Evolutionary conservation across 345 rosid genomes (phyloP), one percentile per base, ranked within the genome.

Genomic region (Rhodomyrtus tomentosa): DNA sequence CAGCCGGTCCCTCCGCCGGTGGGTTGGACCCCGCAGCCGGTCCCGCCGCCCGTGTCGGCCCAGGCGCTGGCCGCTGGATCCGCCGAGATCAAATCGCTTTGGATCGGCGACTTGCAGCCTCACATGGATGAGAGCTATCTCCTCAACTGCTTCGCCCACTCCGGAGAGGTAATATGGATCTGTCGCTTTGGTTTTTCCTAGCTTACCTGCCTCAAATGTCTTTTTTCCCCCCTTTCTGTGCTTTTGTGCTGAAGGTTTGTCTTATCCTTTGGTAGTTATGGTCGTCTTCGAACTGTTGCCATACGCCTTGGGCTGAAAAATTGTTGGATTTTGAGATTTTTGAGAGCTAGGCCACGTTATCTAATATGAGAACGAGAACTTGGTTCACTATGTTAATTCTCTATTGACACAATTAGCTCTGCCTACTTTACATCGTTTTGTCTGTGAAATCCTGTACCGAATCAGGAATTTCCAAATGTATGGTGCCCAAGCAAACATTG

Each of bases 61-160:
- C 85, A 22, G 85, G 85, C 73, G 51, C 81, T 27, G 58, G 36
- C 82, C 68, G 53, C 21, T 40, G 82, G 55, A 25, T 21, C 89
- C 72, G 82, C 22, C 13, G 87, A 84, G 83, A 83, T 84, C 80
- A 84, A 84, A 87, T 94, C 98, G 21, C 87, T 97, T 84, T 97
- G 99, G 99, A 95, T 97, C 87, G 98, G 99, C 20, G 99, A 95
- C 88, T 84, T 95, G 86, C 98, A 92, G 92, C 95, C 89, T 10
- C 93, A 98, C 95, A 97, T 97, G 99, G 98, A 97, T 55, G 98
- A 97, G 88, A 90, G 32, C 90, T 97, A 97, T 84, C 93, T 97
- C 83, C 68, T 87, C 84, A 87, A 36, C 87, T 86, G 90, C 87
- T 97, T 95, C 76, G 82, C 92, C 54, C 76, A 80, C 50, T 91